These are phyloP conservation scores for Puya raimondii DNA, from an alignment of 176 grass and related monocot species.

Conservation along the genomic window DNA sequence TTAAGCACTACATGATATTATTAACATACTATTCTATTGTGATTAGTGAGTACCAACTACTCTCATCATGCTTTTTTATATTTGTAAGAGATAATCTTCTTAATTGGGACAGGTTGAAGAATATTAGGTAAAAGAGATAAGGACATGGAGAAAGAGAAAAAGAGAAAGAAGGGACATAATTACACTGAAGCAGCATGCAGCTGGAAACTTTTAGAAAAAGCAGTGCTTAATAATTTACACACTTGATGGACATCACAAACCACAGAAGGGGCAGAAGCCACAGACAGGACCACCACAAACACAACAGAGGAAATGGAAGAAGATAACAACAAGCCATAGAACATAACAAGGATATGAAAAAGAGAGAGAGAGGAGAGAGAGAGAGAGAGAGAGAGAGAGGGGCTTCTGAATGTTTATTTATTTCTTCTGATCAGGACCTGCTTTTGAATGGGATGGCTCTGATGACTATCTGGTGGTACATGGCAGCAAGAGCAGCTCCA, in stretches of 20 bases:
- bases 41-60: no score
- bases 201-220: neutral
- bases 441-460: slow-evolving; percentile 91
- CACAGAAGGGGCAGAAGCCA: neutral
- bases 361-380: no score
- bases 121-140: neutral
- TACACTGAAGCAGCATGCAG: neutral
- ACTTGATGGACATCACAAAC: neutral
- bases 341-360: neutral
- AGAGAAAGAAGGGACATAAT: neutral
- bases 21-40: no score
- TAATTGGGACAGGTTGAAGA: neutral
- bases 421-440: slow-evolving; percentile 19
- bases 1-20: no score
- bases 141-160: neutral
- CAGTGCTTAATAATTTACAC: neutral
- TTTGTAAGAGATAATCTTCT: no score
- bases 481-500: slow-evolving; percentile 75
- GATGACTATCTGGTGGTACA: slow-evolving; percentile 85
- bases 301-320: neutral
- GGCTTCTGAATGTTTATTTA: no score
- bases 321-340: neutral
- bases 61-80: no score
- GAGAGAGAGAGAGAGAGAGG: no score
- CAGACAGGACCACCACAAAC: neutral